A percentile compares a stretch with the other conserved stretches of the same genome.
Conservation (phyloP, 2,329 filamentous ascomycete species). For the Trichothecium roseum region DNA sequence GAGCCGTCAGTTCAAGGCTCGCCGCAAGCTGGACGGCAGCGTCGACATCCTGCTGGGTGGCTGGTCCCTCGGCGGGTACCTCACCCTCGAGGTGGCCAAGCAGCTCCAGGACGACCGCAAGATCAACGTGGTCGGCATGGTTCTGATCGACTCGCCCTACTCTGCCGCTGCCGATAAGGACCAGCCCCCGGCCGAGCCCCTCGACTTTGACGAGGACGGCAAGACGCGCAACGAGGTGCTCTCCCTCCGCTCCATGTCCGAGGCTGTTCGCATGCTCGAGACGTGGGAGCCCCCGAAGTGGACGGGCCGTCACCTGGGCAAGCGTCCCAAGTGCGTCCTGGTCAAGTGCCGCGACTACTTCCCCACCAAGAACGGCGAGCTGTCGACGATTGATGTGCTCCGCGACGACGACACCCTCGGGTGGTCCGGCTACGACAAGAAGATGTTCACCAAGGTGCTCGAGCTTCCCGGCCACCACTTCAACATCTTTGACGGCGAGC, state of each 20-base stretch:
- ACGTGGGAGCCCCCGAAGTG: conserved; percentile 30
- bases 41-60: conserved; percentile 39
- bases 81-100: conserved; percentile 39
- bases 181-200: conserved; percentile 5
- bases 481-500: conserved; percentile 27
- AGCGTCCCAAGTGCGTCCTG: conserved; percentile 30
- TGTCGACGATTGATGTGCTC: conserved; percentile 29
- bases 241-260: conserved; percentile 27
- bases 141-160: conserved; percentile 42
- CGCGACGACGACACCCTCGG: conserved; percentile 32
- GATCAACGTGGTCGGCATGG: conserved; percentile 35
- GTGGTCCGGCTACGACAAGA: conserved; percentile 35
- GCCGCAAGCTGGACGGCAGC: conserved; percentile 14
- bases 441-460: conserved; percentile 33
- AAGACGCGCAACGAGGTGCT: conserved; percentile 23
- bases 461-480: conserved; percentile 43
- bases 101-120: conserved; percentile 24
- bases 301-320: conserved; percentile 13
- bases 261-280: conserved; percentile 28
- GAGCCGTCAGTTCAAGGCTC: conserved; percentile 15
- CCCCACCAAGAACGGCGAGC: conserved; percentile 16
- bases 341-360: conserved; percentile 32
- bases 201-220: conserved; percentile 14
- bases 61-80: conserved; percentile 43
- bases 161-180: conserved; percentile 12